These are phyloP conservation scores for Phaseolus lunatus DNA, from an alignment of 306 rosid species.

Conservation along the genomic window DNA sequence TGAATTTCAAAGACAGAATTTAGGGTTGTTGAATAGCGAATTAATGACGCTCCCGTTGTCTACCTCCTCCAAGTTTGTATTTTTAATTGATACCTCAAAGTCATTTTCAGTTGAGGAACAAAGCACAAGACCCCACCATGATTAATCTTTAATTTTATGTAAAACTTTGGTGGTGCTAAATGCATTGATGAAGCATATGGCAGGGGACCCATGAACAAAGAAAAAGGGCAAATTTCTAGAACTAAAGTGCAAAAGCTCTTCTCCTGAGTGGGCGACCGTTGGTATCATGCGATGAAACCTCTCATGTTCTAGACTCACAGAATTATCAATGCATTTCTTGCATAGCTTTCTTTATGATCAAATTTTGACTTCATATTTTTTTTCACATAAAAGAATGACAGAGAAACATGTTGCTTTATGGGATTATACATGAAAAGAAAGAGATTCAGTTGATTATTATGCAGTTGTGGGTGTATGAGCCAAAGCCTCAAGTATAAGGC, in stretches of 20 bases:
- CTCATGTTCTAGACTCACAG: neutral
- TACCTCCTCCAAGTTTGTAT: neutral
- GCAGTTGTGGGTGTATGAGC: no score
- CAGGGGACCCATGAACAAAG: conserved; percentile 38
- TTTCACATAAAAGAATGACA: neutral
- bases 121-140: conserved; percentile 41
- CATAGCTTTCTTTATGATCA: neutral
- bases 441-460: no score
- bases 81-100: conserved; percentile 1
- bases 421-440: neutral
- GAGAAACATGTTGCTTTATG: neutral
- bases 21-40: conserved; percentile 41
- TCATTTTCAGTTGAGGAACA: conserved; percentile 31
- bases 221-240: neutral
- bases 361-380: neutral
- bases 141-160: conserved; percentile 36
- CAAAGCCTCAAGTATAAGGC: no score
- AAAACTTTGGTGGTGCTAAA: conserved; percentile 16
- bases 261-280: neutral
- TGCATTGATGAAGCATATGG: conserved; percentile 27
- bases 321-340: neutral
- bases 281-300: neutral
- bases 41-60: neutral
- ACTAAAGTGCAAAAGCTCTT: neutral
- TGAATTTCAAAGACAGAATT: neutral